These are phyloP conservation scores for Debaryomyces sp. DNA, from an alignment of 1,139 yeast species.

Conservation along the genomic window DNA sequence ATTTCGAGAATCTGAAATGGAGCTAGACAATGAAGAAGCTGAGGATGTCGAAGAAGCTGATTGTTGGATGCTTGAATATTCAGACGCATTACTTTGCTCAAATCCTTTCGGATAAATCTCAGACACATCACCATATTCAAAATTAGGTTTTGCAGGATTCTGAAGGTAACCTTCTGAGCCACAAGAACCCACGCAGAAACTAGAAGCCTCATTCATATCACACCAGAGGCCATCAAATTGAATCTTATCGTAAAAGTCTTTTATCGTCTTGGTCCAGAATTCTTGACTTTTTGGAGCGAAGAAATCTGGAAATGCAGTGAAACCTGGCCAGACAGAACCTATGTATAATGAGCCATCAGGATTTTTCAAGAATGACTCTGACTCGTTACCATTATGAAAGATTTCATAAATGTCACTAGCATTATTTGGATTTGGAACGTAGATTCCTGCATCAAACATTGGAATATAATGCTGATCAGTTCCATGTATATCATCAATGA, in stretches of 20 bases:
- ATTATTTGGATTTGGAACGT: constrained; percentile 26
- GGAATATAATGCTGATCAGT: constrained; percentile 32
- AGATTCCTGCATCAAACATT: constrained; percentile 36
- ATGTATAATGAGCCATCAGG: constrained; percentile 28
- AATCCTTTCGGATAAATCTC: constrained; percentile 23
- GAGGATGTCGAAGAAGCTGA: constrained; percentile 14
- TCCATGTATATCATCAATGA: constrained; percentile 26
- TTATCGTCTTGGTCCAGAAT: constrained; percentile 27
- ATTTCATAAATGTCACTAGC: constrained; percentile 26
- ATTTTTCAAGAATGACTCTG: constrained; percentile 30
- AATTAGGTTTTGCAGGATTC: constrained; percentile 27
- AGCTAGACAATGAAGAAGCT: constrained; percentile 16
- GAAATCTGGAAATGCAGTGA: constrained; percentile 37
- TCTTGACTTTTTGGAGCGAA: constrained; percentile 24
- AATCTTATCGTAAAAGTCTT: constrained; percentile 23
- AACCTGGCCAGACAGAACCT: constrained; percentile 30
- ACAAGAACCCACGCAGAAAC: constrained; percentile 36
- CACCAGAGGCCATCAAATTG: constrained; percentile 37
- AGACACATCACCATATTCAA: constrained; percentile 18
- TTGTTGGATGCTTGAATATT: constrained; percentile 18
- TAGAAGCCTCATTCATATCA: constrained; percentile 38
- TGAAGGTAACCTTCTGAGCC: constrained; percentile 21
- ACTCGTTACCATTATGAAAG: constrained; percentile 26
- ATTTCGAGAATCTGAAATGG: constrained; percentile 20
- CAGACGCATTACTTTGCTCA: constrained; percentile 23